Base-by-base conservation (phyloP, 768 basidiomycete species). In the Psilocybe tampanensis region DNA sequence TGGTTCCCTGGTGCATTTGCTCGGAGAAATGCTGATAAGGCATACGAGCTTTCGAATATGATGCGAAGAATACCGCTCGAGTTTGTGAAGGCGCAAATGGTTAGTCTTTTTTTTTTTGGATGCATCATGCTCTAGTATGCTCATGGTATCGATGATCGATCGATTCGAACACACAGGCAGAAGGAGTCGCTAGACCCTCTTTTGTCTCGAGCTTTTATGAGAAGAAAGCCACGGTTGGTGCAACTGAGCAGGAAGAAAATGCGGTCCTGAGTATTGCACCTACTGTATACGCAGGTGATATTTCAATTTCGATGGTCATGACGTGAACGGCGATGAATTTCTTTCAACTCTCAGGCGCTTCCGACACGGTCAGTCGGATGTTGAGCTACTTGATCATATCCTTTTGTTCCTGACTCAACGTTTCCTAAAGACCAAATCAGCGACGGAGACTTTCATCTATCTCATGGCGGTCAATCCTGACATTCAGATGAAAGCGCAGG, bases 401-500 rank as follows among this genome's bases (percentile, higher is more conserved):
- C n/a, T 13, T 44, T 17, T 32, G 24, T 18, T 22, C 22, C 32
- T n/a, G 22, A 47, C 8, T 17, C 17, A 41, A 36, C 6, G 17
- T 19, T 24, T 23, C 17, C 44, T 34, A 60, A n/a, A n/a, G 56
- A 58, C 62, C 12, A 56, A 57, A 23, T 50, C 59, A 23, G 58
- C 63, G 1, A 60, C 60, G 15, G 45, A 42, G 3, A 44, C 51
- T 3, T 64, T 76, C 58, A 52, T 76, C 36, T 64, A 74, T n/a
- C 61, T 45, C 23, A 67, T 74, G 66, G 50, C 66, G 18, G 53
- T 58, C 15, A 55, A 72, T 54, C 72, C 74, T 0, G 65, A 72
- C 3, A 60, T 66, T 1, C 70, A 72, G 50, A 56, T 54, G 18
- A 70, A 68, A 47, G 74, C 71, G 7, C 74, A 72, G 55, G 64